These are phyloP conservation scores for Lineolata rhizophorae DNA, from an alignment of 495 filamentous ascomycete genomes.

Conservation along the genomic window DNA sequence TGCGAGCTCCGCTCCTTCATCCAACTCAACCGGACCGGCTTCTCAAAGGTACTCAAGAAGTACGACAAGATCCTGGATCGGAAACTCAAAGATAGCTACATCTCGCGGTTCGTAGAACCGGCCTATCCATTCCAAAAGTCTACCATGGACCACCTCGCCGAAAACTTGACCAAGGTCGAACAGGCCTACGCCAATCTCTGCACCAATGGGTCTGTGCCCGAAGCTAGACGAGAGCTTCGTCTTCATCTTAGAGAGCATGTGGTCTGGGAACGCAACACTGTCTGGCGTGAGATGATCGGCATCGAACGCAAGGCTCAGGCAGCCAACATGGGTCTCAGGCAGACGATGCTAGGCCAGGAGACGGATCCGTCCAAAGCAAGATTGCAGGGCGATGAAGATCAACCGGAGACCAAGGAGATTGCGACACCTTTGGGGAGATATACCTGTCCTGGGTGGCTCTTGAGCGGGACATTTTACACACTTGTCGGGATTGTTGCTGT, in stretches of 20 bases:
- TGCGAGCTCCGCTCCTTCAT: conserved; percentile 92
- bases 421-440: conserved; percentile 63
- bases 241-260: conserved; percentile 92
- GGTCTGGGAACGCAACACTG: conserved; percentile 96
- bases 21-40: conserved; percentile 90
- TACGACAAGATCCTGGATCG: conserved; percentile 91
- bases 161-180: conserved; percentile 50
- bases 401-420: conserved; percentile 41
- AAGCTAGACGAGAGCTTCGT: conserved; percentile 64
- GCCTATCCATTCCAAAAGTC: conserved; percentile 54
- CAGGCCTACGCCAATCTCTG: conserved; percentile 58
- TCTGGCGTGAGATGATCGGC: conserved; percentile 98
- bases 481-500: conserved; percentile 47
- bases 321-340: conserved; percentile 63
- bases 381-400: conserved; percentile 59
- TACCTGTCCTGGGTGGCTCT: conserved; percentile 56
- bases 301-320: conserved; percentile 92
- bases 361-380: conserved; percentile 43
- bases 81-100: conserved; percentile 50
- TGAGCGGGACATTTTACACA: conserved; percentile 57
- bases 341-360: conserved; percentile 59
- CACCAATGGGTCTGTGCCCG: conserved; percentile 50
- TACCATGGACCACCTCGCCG: conserved; percentile 47
- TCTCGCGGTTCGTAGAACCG: conserved; percentile 43
- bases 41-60: conserved; percentile 91